Conservation (phyloP, 2,329 filamentous ascomycete species). For the Teratosphaeria destructans region DNA sequence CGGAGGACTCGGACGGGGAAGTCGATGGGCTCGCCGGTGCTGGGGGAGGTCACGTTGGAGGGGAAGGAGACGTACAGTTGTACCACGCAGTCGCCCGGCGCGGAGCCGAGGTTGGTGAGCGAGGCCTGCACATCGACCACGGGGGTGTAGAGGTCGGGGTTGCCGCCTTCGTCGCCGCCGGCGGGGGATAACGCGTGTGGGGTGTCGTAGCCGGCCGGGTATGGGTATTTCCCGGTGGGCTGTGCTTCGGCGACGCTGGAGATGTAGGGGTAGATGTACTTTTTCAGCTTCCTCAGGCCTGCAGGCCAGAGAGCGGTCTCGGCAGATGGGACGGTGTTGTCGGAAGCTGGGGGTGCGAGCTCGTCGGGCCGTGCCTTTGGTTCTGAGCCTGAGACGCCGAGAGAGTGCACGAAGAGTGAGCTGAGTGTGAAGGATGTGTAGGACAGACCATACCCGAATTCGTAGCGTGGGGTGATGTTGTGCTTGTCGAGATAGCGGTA, state of each 20-base stretch:
- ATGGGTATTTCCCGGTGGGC: conserved; percentile 32
- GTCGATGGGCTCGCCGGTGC: conserved; percentile 17
- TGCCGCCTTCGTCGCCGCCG: conserved; percentile 59
- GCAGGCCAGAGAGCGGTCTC: conserved; percentile 51
- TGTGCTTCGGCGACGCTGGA: conserved; percentile 37
- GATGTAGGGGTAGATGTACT: conserved; percentile 67
- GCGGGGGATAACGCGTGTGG: conserved; percentile 47
- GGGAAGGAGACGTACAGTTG: conserved; percentile 47
- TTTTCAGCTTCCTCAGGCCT: conserved; percentile 50
- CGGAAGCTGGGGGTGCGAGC: conserved; percentile 45
- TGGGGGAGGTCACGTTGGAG: conserved; percentile 12
- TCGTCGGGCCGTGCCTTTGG: conserved; percentile 29
- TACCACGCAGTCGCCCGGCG: conserved; percentile 43
- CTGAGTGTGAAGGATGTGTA: conserved; percentile 64
- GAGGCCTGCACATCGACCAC: conserved; percentile 42
- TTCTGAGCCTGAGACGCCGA: conserved; percentile 23
- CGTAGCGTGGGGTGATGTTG: conserved; percentile 63
- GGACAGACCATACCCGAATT: conserved; percentile 77
- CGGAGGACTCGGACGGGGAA: conserved; percentile 40
- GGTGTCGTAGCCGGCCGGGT: conserved; percentile 46
- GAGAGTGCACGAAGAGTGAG: conserved; percentile 36
- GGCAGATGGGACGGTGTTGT: conserved; percentile 44
- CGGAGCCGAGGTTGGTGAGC: conserved; percentile 53
- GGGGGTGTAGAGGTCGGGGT: conserved; percentile 53
- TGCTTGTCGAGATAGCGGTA: conserved; percentile 81